A percentile compares a stretch with the other conserved stretches of the same genome.
Evolutionary conservation across 1,139 yeast species (phyloP).

Genomic region (Pichia inconspicua): DNA sequence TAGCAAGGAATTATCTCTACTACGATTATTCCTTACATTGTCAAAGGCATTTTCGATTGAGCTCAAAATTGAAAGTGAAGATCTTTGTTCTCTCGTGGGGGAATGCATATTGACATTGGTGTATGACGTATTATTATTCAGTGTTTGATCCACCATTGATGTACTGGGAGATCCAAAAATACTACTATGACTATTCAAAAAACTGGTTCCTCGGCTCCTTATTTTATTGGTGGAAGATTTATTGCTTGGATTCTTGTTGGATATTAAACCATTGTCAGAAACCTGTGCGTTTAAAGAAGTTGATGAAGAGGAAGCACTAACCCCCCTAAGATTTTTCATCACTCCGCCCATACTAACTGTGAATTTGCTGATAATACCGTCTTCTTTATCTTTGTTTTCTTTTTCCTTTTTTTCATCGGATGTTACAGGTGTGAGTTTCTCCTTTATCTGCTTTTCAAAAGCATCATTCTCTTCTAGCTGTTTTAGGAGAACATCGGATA

Average conservation of each 20-base stretch:
- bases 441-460: slow-evolving; percentile 9
- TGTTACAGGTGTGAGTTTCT: background rate
- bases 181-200: slow-evolving; percentile 18
- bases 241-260: background rate
- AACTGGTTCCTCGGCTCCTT: slow-evolving; percentile 26
- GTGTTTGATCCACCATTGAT: background rate
- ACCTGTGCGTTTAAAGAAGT: slow-evolving; percentile 20
- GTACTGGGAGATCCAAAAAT: slow-evolving; percentile 19
- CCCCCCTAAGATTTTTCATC: slow-evolving; percentile 27
- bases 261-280: slow-evolving; percentile 6
- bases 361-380: slow-evolving; percentile 22
- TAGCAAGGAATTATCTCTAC: slow-evolving; percentile 23
- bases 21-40: slow-evolving; percentile 24
- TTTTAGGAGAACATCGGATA: slow-evolving; percentile 17
- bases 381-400: slow-evolving; percentile 16
- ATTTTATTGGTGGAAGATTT: slow-evolving; percentile 5
- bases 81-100: slow-evolving; percentile 14
- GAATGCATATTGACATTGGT: slow-evolving; percentile 2
- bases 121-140: background rate
- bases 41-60: slow-evolving; percentile 28
- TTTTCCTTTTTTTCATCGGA: background rate
- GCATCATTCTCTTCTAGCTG: slow-evolving; percentile 24
- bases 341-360: slow-evolving; percentile 27
- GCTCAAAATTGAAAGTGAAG: slow-evolving; percentile 15
- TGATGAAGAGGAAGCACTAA: slow-evolving; percentile 23